These are phyloP conservation scores for Crucibulum laeve DNA, from an alignment of 768 basidiomycete species.

Conservation along the genomic window DNA sequence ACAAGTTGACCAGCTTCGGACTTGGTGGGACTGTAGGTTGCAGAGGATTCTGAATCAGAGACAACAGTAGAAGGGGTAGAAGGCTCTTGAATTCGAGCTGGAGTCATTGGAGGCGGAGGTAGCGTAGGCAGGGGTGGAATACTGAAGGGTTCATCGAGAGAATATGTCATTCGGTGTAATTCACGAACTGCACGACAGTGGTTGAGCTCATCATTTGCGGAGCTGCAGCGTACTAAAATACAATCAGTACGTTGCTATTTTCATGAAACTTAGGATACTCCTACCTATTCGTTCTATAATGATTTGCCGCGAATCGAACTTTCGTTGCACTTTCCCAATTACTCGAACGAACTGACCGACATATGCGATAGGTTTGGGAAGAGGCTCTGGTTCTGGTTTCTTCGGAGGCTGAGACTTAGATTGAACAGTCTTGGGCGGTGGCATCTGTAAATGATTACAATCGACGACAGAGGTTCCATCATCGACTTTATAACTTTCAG, in stretches of 20 bases:
- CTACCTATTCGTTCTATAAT: slow-evolving; percentile 47
- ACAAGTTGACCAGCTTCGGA: slow-evolving; percentile 8
- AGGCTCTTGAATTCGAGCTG: slow-evolving; percentile 3
- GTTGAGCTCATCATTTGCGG: slow-evolving; percentile 52
- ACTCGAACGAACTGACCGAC: slow-evolving; percentile 45
- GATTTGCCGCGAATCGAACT: slow-evolving; percentile 41
- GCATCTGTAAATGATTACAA: slow-evolving; percentile 43
- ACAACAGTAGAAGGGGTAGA: slow-evolving; percentile 9
- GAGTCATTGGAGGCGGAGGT: slow-evolving; percentile 10
- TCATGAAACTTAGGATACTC: slow-evolving; percentile 11
- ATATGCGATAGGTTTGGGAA: slow-evolving; percentile 32
- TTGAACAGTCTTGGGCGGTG: slow-evolving; percentile 13
- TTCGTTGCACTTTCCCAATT: slow-evolving; percentile 37
- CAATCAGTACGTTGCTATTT: slow-evolving; percentile 1
- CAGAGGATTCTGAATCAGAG: slow-evolving; percentile 11
- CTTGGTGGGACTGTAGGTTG: slow-evolving; percentile 23
- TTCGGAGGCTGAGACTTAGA: slow-evolving; percentile 9
- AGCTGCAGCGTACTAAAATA: slow-evolving; percentile 36
- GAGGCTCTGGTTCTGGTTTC: slow-evolving; percentile 6
- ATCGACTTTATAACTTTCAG: slow-evolving; percentile 47
- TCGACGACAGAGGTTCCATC: slow-evolving; percentile 75
- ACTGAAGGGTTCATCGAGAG: slow-evolving; percentile 42
- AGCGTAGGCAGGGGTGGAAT: slow-evolving; percentile 28
- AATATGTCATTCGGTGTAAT: slow-evolving; percentile 53
- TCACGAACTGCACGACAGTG: slow-evolving; percentile 51